Conservation (phyloP, 192 early-diverging fungal species). For the Lunasporangiospora selenospora region DNA sequence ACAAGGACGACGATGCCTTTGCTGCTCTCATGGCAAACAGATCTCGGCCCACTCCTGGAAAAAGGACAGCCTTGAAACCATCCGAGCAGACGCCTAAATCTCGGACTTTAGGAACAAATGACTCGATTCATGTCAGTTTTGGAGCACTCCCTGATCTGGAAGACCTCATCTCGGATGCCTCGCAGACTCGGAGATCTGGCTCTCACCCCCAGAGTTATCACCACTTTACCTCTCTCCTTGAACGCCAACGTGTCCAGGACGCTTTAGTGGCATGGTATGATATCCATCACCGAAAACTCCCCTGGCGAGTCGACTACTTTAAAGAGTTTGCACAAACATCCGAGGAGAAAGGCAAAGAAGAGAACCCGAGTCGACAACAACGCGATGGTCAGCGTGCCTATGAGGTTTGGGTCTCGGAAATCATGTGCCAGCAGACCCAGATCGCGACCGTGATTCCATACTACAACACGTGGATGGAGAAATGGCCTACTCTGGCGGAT, state of each 20-base stretch:
- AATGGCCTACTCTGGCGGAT: slow-evolving; percentile 75
- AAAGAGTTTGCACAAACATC: not conserved
- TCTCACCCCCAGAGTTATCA: slow-evolving; percentile 42
- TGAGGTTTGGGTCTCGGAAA: slow-evolving; percentile 83
- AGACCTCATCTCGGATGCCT: slow-evolving; percentile 27
- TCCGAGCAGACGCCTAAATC: no score
- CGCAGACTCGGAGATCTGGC: slow-evolving; percentile 9
- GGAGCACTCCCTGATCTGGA: slow-evolving; percentile 43
- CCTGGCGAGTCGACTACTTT: slow-evolving; percentile 64
- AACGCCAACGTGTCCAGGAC: slow-evolving; percentile 30
- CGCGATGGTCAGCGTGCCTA: slow-evolving; percentile 65
- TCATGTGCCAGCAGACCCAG: slow-evolving; percentile 87
- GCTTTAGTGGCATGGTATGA: slow-evolving; percentile 70
- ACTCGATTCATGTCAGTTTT: no score
- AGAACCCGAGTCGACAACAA: no score
- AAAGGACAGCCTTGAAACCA: no score
- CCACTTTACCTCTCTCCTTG: slow-evolving; percentile 24
- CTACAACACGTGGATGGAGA: slow-evolving; percentile 71
- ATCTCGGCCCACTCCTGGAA: no score
- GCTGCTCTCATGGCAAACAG: slow-evolving; percentile 20
- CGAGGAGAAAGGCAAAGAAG: not conserved
- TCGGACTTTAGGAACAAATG: no score
- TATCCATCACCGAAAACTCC: slow-evolving; percentile 61
- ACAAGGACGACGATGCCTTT: slow-evolving; percentile 17
- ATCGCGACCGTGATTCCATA: slow-evolving; percentile 75